Evolutionary conservation across 495 filamentous ascomycete species (phyloP).

Genomic region (Pyronema omphalodes): DNA sequence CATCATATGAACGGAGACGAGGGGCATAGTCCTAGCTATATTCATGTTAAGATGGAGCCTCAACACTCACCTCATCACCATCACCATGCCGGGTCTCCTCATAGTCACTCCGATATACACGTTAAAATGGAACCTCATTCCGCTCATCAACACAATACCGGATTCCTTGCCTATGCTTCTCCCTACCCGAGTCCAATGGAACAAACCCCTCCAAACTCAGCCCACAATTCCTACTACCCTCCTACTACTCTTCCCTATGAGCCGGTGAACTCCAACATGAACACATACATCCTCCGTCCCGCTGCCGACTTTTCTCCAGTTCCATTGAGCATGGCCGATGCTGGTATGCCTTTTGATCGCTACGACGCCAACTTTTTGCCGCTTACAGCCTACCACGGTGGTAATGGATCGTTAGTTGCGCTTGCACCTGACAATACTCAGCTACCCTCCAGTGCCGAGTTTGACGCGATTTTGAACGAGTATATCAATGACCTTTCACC

Average conservation of each 20-base stretch:
- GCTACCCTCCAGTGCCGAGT: constrained; percentile 34
- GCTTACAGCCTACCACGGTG: neutral
- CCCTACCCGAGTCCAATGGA: too few relatives aligned
- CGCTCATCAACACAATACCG: too few relatives aligned
- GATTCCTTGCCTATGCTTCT: too few relatives aligned
- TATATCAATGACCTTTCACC: constrained; percentile 31
- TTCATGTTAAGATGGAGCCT: neutral
- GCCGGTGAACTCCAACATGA: neutral
- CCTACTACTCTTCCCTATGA: neutral
- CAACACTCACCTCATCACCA: neutral
- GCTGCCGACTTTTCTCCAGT: neutral
- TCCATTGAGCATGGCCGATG: neutral
- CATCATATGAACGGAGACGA: neutral
- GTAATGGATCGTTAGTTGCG: neutral
- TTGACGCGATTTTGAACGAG: constrained; percentile 37
- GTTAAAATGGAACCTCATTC: too few relatives aligned
- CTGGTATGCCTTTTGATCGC: neutral
- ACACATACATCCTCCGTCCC: neutral
- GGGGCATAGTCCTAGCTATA: neutral
- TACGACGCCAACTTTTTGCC: neutral
- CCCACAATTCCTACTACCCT: too few relatives aligned
- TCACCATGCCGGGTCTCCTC: too few relatives aligned
- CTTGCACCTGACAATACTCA: neutral
- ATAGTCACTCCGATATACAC: too few relatives aligned
- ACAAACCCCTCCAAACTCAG: too few relatives aligned